A percentile compares a stretch with the other conserved stretches of the same genome.
Conservation (phyloP, 768 basidiomycete genomes). For the Dioszegia aurantiaca region DNA sequence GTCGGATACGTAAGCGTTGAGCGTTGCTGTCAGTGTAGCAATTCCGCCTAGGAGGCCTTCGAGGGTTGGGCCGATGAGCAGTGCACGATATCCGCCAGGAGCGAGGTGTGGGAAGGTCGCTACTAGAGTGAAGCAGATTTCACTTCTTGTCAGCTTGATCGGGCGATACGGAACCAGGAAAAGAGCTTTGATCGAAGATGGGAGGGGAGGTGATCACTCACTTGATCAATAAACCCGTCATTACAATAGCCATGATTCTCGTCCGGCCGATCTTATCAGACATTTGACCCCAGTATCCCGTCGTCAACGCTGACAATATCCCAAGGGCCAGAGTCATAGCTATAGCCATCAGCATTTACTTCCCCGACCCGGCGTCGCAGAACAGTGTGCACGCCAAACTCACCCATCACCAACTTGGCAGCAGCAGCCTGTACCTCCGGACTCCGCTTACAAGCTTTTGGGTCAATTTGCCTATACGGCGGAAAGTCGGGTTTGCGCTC, state of each 20-base stretch:
- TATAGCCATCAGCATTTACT: conserved; percentile 45
- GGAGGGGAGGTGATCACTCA: conserved; percentile 40
- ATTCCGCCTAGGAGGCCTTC: conserved; percentile 81
- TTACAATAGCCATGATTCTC: conserved; percentile 65
- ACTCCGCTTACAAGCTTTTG: conserved; percentile 47
- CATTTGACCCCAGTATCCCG: conserved; percentile 80
- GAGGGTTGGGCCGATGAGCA: conserved; percentile 71
- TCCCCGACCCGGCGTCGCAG: too few relatives aligned
- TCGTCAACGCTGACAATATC: conserved; percentile 72
- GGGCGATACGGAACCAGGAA: too few relatives aligned
- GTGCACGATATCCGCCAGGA: conserved; percentile 63
- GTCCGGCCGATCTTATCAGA: conserved; percentile 76
- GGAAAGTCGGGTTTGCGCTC: conserved; percentile 7
- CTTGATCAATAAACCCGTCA: conserved; percentile 71
- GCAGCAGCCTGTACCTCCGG: conserved; percentile 47
- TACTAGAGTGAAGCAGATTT: conserved; percentile 73
- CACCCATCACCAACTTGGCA: conserved; percentile 48
- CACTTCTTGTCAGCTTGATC: conserved; percentile 56
- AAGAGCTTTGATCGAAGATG: too few relatives aligned
- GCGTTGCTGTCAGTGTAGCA: conserved; percentile 64
- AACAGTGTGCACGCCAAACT: too few relatives aligned
- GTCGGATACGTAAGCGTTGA: conserved; percentile 57
- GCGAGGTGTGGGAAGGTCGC: conserved; percentile 64
- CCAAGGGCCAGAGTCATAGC: conserved; percentile 76
- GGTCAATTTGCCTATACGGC: conserved; percentile 47